Conservation (phyloP, 345 rosid genomes). For the Sonneratia alba region DNA sequence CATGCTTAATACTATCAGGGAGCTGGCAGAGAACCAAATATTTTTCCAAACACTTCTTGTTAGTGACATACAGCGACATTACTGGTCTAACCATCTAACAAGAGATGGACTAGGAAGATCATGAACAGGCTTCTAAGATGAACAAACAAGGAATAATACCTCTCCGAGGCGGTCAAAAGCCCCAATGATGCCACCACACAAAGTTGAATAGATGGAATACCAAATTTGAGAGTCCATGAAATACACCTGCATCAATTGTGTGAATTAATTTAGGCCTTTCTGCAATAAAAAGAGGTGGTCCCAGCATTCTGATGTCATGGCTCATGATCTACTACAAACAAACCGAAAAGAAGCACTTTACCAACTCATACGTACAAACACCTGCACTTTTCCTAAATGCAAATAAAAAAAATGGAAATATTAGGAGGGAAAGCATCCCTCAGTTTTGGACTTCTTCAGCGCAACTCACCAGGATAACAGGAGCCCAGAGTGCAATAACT, state of each 20-base stretch:
- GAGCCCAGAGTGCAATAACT: conserved; percentile 72
- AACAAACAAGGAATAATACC: conserved; percentile 28
- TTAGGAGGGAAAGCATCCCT: neutral
- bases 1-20: neutral
- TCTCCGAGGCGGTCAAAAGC: conserved; percentile 96
- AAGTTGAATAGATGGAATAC: conserved; percentile 82
- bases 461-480: conserved; percentile 54
- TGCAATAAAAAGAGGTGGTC: neutral
- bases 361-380: neutral
- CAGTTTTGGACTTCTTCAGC: neutral
- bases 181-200: conserved; percentile 84
- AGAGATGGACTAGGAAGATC: conserved; percentile 2
- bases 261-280: neutral
- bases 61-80: neutral
- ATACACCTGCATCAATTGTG: conserved; percentile 44
- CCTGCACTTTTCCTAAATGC: neutral
- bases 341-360: neutral
- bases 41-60: neutral
- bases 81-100: neutral
- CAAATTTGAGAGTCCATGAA: conserved; percentile 97
- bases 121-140: conserved; percentile 7
- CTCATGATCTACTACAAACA: neutral
- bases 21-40: neutral
- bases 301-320: neutral
- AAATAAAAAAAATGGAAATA: neutral